Evolutionary conservation across 192 early-diverging fungal genomes (phyloP).

Genomic region (Oehlia diaphana): DNA sequence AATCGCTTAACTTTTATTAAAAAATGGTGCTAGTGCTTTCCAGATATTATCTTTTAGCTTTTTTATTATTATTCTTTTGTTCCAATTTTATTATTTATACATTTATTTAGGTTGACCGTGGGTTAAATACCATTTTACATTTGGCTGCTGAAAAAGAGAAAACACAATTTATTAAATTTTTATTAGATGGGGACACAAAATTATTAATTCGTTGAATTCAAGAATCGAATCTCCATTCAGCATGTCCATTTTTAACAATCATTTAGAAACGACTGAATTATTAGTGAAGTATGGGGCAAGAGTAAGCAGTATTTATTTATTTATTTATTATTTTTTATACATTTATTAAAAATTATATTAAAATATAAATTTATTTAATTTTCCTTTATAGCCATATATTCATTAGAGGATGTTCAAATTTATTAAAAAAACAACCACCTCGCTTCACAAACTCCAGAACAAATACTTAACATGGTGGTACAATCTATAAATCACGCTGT

Average conservation of each 20-base stretch:
- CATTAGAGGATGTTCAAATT: conserved; percentile 1
- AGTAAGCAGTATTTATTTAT: not conserved
- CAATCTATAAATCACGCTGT: not conserved
- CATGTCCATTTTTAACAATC: not conserved
- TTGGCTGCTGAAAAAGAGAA: not conserved
- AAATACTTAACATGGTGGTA: not conserved
- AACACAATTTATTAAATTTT: conserved; percentile 2
- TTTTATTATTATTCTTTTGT: not conserved
- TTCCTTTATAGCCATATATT: not conserved
- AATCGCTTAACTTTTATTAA: conserved; percentile 13
- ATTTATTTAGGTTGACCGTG: conserved; percentile 6
- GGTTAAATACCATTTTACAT: conserved; percentile 9
- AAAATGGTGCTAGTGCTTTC: not conserved
- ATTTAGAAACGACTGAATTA: not conserved
- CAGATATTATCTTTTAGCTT: not conserved
- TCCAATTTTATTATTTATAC: not conserved
- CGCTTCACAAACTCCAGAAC: too few relatives aligned
- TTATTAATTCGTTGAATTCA: not conserved
- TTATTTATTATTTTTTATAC: too few relatives aligned
- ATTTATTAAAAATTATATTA: not conserved
- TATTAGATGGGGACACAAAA: conserved; percentile 5
- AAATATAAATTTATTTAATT: too few relatives aligned
- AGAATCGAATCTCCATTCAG: not conserved
- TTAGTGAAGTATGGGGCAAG: conserved; percentile 3
- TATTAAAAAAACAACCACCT: not conserved